These are phyloP conservation scores for Mortierella sp. DNA, from an alignment of 371 early-diverging fungal genomes.

Conservation along the genomic window DNA sequence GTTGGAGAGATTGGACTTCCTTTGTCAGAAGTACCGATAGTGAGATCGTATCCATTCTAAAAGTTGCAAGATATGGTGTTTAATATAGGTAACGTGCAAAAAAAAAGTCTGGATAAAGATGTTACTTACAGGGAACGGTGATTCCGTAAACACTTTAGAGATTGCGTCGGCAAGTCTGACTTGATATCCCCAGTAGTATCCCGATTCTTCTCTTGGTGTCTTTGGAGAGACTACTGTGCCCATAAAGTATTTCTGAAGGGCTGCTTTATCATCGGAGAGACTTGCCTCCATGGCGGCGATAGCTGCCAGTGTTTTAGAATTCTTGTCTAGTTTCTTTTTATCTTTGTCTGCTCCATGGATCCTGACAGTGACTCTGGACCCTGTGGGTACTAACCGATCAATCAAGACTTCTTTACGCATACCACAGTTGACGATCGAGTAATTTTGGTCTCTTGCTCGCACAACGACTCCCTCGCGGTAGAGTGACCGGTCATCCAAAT, in stretches of 20 bases:
- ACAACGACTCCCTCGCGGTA: constrained; percentile 81
- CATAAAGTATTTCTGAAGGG: constrained; percentile 60
- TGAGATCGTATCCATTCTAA: constrained; percentile 77
- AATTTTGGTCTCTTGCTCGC: constrained; percentile 58
- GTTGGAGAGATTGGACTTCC: constrained; percentile 62
- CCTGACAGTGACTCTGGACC: constrained; percentile 79
- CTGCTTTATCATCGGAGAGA: constrained; percentile 26
- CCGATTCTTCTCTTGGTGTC: constrained; percentile 70
- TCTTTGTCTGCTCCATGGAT: constrained; percentile 61
- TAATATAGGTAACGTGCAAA: neutral
- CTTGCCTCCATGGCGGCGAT: constrained; percentile 41
- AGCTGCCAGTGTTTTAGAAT: constrained; percentile 26
- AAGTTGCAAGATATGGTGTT: no score
- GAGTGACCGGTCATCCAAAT: constrained; percentile 65
- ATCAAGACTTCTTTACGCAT: constrained; percentile 68
- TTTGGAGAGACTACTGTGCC: constrained; percentile 77
- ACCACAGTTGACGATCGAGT: constrained; percentile 76
- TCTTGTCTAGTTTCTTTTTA: constrained; percentile 60
- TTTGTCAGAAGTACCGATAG: constrained; percentile 77
- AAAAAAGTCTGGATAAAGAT: neutral
- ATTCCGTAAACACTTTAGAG: constrained; percentile 73
- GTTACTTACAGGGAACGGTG: constrained; percentile 65
- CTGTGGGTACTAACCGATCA: constrained; percentile 69
- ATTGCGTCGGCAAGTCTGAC: constrained; percentile 75
- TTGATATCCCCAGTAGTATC: constrained; percentile 85